These are phyloP conservation scores for Elaeis oleifera DNA, from an alignment of 202 grass and related monocot species.

Conservation along the genomic window DNA sequence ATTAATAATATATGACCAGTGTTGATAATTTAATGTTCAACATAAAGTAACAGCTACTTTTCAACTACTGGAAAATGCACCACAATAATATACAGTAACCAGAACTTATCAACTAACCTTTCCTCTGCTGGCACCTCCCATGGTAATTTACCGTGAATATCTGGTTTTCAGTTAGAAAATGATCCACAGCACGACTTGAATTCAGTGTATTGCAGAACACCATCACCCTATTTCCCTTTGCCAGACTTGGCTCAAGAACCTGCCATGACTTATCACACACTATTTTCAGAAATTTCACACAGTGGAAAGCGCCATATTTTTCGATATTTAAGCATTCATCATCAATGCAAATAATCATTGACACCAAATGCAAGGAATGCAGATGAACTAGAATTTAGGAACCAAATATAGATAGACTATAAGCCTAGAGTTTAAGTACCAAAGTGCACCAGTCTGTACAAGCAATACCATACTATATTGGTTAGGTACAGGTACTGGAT, in stretches of 20 bases:
- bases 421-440: no score
- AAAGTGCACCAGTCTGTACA: no score
- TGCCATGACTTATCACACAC: slow-evolving; percentile 25
- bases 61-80: not conserved
- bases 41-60: not conserved
- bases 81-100: not conserved
- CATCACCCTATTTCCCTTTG: slow-evolving; percentile 90
- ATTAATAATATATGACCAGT: no score
- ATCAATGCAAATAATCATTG: no score
- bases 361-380: no score
- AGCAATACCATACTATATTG: no score
- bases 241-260: slow-evolving; percentile 96
- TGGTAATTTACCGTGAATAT: slow-evolving; percentile 97
- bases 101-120: slow-evolving; percentile 44
- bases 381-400: no score
- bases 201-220: slow-evolving; percentile 98
- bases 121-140: slow-evolving; percentile 94
- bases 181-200: slow-evolving; percentile 93
- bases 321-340: no score
- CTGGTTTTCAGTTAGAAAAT: slow-evolving; percentile 86
- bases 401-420: no score
- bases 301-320: no score
- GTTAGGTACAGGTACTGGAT: no score
- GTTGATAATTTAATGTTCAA: not conserved
- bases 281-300: not conserved